Evolutionary conservation across 495 filamentous ascomycete species (phyloP).

Genomic region (Neurospora cerealis): DNA sequence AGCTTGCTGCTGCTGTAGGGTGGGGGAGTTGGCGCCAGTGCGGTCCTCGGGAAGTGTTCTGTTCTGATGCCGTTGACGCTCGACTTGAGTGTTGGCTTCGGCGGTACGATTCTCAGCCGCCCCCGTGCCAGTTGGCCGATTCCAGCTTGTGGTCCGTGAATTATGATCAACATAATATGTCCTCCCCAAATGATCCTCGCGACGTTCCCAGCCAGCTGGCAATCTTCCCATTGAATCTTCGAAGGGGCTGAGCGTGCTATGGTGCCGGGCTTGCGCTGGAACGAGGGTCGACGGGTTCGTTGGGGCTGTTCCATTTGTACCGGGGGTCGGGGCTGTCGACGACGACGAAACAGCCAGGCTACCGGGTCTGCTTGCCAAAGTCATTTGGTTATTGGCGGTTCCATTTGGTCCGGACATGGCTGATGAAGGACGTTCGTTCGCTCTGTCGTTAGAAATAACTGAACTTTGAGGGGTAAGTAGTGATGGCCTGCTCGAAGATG

Average conservation of each 20-base stretch:
- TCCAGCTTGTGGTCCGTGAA: slow-evolving; percentile 93
- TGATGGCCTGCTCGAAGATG: slow-evolving; percentile 32
- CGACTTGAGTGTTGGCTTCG: slow-evolving; percentile 79
- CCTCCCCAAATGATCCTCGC: slow-evolving; percentile 90
- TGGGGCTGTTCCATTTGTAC: slow-evolving; percentile 22
- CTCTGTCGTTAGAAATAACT: slow-evolving; percentile 19
- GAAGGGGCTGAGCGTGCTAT: slow-evolving; percentile 71
- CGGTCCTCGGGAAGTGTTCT: slow-evolving; percentile 93
- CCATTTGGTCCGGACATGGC: slow-evolving; percentile 37
- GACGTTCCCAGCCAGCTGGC: slow-evolving; percentile 89
- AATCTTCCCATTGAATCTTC: slow-evolving; percentile 89
- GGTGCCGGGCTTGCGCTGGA: slow-evolving; percentile 28
- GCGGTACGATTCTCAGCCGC: slow-evolving; percentile 67
- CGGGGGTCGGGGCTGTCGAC: slow-evolving; percentile 22
- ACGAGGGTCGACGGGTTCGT: neutral
- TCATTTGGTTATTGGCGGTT: slow-evolving; percentile 17
- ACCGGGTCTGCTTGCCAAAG: slow-evolving; percentile 26
- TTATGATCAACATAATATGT: slow-evolving; percentile 99
- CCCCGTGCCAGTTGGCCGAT: slow-evolving; percentile 68
- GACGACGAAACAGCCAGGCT: slow-evolving; percentile 30
- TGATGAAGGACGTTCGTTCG: slow-evolving; percentile 33
- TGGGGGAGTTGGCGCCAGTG: slow-evolving; percentile 88
- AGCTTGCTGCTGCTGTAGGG: slow-evolving; percentile 52
- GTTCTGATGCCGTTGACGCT: slow-evolving; percentile 88
- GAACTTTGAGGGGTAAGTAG: slow-evolving; percentile 30